Base-by-base conservation (phyloP, 2,329 filamentous ascomycete genomes). In the Macrophomina pseudophaseolina region DNA sequence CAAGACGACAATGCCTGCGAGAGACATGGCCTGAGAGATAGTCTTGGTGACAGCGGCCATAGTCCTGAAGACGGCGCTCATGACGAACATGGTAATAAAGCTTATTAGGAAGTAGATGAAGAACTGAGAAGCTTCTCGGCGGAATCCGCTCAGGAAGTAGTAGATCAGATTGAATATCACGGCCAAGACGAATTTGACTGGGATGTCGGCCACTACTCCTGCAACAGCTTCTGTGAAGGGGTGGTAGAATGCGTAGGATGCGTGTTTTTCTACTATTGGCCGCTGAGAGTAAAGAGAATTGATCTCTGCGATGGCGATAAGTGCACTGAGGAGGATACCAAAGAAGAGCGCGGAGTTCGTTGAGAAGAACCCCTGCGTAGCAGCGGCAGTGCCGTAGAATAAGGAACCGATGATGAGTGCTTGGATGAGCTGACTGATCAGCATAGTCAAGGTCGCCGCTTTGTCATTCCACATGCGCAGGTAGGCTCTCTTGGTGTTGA, bases 241-340 rank as follows among this genome's bases (percentile, higher is more conserved):
- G 74, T 96, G 93, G 72, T 97, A 97, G 44, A 97, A 86, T 14
- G 93, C 92, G 75, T 97, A 97, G 58, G 90, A 88, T 64, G 85
- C 81, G 72, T 97, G 94, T 75, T 97, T 97, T 73, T 97, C 93
- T 68, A 97, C 92, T 71, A 97, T 95, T 0, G 91, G 90, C 28
- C 94, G 89, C 85, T 97, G 93, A 1, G 91, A 86, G 74, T 94
- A 97, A 2, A 97, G 68, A 56, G 68, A 71, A 53, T 72, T 72
- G 65, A 79, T 79, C 49, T 66, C 88, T 1, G 82, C 80, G 62
- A 89, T 85, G 8, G 86, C 83, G 0, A 80, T 83, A 23, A 90
- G 76, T 1, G 87, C 87, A 69, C 87, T 88, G 70, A 89, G 80
- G 2, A 90, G 76, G 30, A 89, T 76, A 2, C 86, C 86, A 69